Evolutionary conservation across 768 basidiomycete species (phyloP).

Genomic region (Amylocystis lapponica): DNA sequence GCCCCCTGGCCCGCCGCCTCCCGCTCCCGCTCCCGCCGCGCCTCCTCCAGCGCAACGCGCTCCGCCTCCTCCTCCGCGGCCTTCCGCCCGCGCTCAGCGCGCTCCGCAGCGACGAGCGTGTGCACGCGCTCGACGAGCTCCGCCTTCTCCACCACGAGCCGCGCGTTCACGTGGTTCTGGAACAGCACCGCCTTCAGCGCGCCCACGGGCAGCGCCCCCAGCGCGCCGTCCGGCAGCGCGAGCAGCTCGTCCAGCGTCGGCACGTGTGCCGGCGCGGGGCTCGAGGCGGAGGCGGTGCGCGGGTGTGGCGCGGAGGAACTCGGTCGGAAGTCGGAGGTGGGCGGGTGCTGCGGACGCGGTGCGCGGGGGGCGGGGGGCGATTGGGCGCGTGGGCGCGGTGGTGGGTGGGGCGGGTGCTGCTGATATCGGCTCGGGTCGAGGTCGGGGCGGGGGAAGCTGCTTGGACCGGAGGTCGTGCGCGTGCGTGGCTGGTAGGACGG

Average conservation of each 20-base stretch:
- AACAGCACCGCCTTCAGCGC: conserved; percentile 76
- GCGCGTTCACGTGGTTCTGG: conserved; percentile 66
- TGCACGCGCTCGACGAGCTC: conserved; percentile 74
- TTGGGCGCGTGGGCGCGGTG: neutral
- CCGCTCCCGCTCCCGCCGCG: conserved; percentile 13
- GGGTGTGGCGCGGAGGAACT: conserved; percentile 20
- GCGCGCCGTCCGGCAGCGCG: conserved; percentile 46
- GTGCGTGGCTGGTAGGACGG: conserved; percentile 11
- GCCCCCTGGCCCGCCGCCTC: conserved; percentile 2
- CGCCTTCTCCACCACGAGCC: conserved; percentile 76
- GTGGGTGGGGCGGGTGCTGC: conserved; percentile 10
- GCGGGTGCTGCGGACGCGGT: conserved; percentile 10
- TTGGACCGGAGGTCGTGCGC: conserved; percentile 24
- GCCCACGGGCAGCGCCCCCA: conserved; percentile 61
- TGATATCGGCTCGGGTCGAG: conserved; percentile 34
- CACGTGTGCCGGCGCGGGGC: conserved; percentile 34
- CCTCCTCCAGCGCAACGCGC: conserved; percentile 14
- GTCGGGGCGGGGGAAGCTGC: conserved; percentile 53
- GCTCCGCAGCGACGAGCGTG: conserved; percentile 48
- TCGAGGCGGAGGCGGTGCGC: conserved; percentile 35
- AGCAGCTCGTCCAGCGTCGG: conserved; percentile 70
- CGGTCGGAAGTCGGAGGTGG: conserved; percentile 18
- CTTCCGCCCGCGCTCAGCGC: conserved; percentile 20
- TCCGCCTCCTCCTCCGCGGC: conserved; percentile 22
- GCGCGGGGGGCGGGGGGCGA: neutral